phyloP scores from a whole-genome alignment of 2,329 filamentous ascomycete species.

The Claviceps africana region DNA sequence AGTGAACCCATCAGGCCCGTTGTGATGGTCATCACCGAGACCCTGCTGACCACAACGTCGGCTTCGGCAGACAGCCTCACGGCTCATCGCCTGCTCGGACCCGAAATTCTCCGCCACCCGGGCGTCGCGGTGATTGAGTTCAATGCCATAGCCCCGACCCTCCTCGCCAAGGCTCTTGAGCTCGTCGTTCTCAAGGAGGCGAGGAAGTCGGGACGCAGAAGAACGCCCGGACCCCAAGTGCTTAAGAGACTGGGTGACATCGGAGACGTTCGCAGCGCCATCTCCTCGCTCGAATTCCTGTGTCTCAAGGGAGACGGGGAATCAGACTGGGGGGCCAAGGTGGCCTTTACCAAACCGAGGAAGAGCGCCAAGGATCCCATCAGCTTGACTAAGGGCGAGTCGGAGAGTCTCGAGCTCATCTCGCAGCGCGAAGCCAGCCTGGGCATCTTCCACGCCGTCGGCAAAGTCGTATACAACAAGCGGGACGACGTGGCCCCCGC shows the following conservation, averaged over 20 bases:
- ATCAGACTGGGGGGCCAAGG: constrained; percentile 59
- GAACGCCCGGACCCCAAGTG: constrained; percentile 64
- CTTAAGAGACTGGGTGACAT: constrained; percentile 70
- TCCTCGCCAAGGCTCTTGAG: constrained; percentile 73
- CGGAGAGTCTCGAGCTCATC: constrained; percentile 65
- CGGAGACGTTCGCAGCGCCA: constrained; percentile 85
- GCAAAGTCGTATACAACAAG: constrained; percentile 95
- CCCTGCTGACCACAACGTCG: constrained; percentile 69
- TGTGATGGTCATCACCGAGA: constrained; percentile 85
- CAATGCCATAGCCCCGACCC: constrained; percentile 77
- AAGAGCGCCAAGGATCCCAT: constrained; percentile 42
- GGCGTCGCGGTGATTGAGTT: constrained; percentile 75
- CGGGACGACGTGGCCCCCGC: constrained; percentile 42
- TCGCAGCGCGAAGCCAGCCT: constrained; percentile 79
- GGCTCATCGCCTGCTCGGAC: constrained; percentile 74
- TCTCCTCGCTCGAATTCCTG: constrained; percentile 83
- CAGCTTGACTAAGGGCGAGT: constrained; percentile 59
- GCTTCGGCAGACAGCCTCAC: constrained; percentile 85
- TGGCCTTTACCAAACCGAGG: constrained; percentile 56
- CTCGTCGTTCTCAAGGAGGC: constrained; percentile 75
- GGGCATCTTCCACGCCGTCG: constrained; percentile 91
- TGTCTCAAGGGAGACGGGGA: constrained; percentile 69
- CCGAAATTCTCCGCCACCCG: constrained; percentile 71
- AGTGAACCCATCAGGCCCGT: constrained; percentile 50
- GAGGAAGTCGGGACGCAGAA: constrained; percentile 57